Evolutionary conservation across 805 yeast species (phyloP).

Genomic region (Saturnispora sekii): DNA sequence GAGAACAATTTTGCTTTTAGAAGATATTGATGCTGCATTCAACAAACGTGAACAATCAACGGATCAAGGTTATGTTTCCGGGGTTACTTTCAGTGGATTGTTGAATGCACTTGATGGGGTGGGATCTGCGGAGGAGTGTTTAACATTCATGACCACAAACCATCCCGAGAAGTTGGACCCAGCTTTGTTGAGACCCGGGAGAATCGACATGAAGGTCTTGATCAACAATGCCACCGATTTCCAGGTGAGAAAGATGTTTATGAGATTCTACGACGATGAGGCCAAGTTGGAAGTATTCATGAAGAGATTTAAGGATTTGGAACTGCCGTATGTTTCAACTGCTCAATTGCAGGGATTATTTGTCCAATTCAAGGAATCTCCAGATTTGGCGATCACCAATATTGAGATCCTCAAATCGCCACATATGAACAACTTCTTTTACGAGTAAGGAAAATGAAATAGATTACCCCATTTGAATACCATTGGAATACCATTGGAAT

Average conservation of each 20-base stretch:
- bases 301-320: conserved; percentile 36
- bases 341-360: conserved; percentile 95
- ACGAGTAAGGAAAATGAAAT: conserved; percentile 16
- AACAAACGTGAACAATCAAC: conserved; percentile 64
- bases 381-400: conserved; percentile 64
- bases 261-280: conserved; percentile 71
- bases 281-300: conserved; percentile 45
- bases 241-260: conserved; percentile 78
- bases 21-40: conserved; percentile 96
- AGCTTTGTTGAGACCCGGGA: conserved; percentile 88
- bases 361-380: conserved; percentile 81
- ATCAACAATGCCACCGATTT: conserved; percentile 79
- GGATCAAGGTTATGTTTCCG: conserved; percentile 73
- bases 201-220: conserved; percentile 76
- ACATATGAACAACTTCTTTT: conserved; percentile 25
- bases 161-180: conserved; percentile 93
- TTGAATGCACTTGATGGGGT: conserved; percentile 95
- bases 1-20: conserved; percentile 72
- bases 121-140: conserved; percentile 92
- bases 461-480: background rate
- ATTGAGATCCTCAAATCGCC: conserved; percentile 37
- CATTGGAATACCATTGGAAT: no score
- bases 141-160: conserved; percentile 97
- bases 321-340: conserved; percentile 58
- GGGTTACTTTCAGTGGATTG: conserved; percentile 92